These are phyloP conservation scores for Pseudonectria buxi DNA, from an alignment of 2,329 filamentous ascomycete genomes.

Conservation along the genomic window DNA sequence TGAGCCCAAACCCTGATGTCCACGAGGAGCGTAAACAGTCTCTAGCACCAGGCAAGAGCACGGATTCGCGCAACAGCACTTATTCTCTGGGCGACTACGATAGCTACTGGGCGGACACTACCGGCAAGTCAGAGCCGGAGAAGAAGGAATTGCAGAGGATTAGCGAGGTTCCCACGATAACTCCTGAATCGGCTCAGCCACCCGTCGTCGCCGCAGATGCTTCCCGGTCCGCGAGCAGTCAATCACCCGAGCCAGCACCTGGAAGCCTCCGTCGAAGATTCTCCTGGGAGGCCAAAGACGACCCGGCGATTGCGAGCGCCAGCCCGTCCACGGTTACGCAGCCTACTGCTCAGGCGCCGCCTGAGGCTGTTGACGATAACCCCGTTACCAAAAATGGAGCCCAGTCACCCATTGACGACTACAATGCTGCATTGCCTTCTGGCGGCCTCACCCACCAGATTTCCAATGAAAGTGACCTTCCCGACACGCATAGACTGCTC, in stretches of 20 bases:
- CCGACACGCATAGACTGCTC: slow-evolving; percentile 14
- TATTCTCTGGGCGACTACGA: slow-evolving; percentile 62
- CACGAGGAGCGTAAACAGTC: slow-evolving; percentile 10
- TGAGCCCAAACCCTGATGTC: slow-evolving; percentile 8
- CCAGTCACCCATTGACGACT: slow-evolving; percentile 8
- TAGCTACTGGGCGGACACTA: slow-evolving; percentile 52
- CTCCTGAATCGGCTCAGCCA: slow-evolving; percentile 2
- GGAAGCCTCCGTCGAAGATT: slow-evolving; percentile 25
- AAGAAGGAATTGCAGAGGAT: slow-evolving; percentile 2
- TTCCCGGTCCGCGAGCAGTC: slow-evolving; percentile 1
- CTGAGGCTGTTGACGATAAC: slow-evolving; percentile 9
- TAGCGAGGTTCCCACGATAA: neutral
- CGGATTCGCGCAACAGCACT: slow-evolving; percentile 45
- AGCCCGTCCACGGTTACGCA: slow-evolving; percentile 8
- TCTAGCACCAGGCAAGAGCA: slow-evolving; percentile 12
- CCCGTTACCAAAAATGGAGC: slow-evolving; percentile 6
- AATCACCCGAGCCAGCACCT: slow-evolving; percentile 4
- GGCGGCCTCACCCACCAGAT: slow-evolving; percentile 18
- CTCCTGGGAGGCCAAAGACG: slow-evolving; percentile 29
- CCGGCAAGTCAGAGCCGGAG: slow-evolving; percentile 7
- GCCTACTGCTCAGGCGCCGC: slow-evolving; percentile 8
- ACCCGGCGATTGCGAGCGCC: slow-evolving; percentile 3
- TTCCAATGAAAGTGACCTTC: slow-evolving; percentile 15
- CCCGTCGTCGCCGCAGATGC: slow-evolving; percentile 6
- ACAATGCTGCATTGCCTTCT: slow-evolving; percentile 13